phyloP scores from a whole-genome alignment of 2,329 filamentous ascomycete genomes.

The Zasmidium cellare region DNA sequence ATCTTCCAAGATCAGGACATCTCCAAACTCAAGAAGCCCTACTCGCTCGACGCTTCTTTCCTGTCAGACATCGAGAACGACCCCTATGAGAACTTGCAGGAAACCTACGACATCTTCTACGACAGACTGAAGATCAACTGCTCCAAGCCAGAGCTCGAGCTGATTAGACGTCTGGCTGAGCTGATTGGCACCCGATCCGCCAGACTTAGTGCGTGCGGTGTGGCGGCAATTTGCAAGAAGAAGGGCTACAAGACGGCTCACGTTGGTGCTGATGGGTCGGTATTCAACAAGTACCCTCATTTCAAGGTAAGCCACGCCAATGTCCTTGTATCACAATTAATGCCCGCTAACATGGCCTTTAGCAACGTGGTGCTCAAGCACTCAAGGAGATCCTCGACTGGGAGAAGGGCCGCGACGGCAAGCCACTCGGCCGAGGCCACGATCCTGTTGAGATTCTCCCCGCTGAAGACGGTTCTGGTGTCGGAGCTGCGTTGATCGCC shows the following conservation, averaged over 20 bases:
- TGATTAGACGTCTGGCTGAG: slow-evolving; percentile 85
- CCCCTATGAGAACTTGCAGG: slow-evolving; percentile 90
- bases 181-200: slow-evolving; percentile 93
- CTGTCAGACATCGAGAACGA: slow-evolving; percentile 90
- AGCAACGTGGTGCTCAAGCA: slow-evolving; percentile 77
- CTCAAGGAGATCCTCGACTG: slow-evolving; percentile 95
- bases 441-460: slow-evolving; percentile 83
- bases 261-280: slow-evolving; percentile 93
- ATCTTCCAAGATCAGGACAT: slow-evolving; percentile 87
- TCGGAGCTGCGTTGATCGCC: slow-evolving; percentile 94
- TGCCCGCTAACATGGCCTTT: slow-evolving; percentile 11
- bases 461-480: slow-evolving; percentile 93
- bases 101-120: slow-evolving; percentile 80
- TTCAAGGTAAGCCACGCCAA: slow-evolving; percentile 65
- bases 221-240: slow-evolving; percentile 96
- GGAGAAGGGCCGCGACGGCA: slow-evolving; percentile 70
- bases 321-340: not conserved
- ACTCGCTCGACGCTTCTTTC: slow-evolving; percentile 90
- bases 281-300: slow-evolving; percentile 99
- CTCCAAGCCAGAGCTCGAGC: slow-evolving; percentile 78
- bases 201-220: slow-evolving; percentile 88
- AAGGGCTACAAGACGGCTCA: slow-evolving; percentile 86
- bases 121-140: slow-evolving; percentile 70
- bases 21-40: slow-evolving; percentile 76
- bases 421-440: slow-evolving; percentile 57